Percentiles rank a stretch among this genome's conserved stretches.
Conservation (phyloP, 352 stramenopile genomes). For the Pythium grandisporangium region DNA sequence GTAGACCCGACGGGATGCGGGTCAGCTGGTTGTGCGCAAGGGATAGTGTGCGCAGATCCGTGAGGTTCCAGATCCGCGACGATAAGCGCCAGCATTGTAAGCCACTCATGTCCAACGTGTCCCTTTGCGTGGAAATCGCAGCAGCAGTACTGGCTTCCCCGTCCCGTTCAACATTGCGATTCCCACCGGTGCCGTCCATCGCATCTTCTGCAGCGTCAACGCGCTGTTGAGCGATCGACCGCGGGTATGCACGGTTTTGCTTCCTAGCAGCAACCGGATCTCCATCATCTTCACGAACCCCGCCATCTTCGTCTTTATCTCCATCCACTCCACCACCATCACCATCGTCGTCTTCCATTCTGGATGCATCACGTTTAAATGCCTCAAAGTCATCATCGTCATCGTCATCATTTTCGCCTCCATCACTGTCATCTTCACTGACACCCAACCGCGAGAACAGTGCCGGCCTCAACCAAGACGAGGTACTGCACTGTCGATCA, state of each 20-base stretch:
- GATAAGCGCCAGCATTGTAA: slow-evolving; percentile 45
- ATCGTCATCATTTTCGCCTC: slow-evolving; percentile 13
- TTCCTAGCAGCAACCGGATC: slow-evolving; percentile 11
- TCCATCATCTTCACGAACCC: slow-evolving; percentile 10
- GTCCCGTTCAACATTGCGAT: no score
- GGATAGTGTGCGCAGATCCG: slow-evolving; percentile 24
- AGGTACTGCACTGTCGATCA: slow-evolving; percentile 20
- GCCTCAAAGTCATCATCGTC: slow-evolving; percentile 32
- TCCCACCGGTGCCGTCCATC: no score
- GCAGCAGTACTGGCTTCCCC: no score
- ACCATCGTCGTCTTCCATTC: slow-evolving; percentile 13
- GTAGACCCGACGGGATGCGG: slow-evolving; percentile 59
- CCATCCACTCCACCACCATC: no score
- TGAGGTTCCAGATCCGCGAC: slow-evolving; percentile 66
- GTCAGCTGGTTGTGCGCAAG: slow-evolving; percentile 40
- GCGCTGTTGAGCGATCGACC: slow-evolving; percentile 44
- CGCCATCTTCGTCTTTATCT: slow-evolving; percentile 8
- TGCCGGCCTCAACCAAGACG: slow-evolving; percentile 25
- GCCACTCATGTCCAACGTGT: slow-evolving; percentile 33
- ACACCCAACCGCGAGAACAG: slow-evolving; percentile 25
- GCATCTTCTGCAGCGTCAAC: slow-evolving; percentile 44
- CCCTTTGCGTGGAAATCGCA: no score
- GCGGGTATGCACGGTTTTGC: slow-evolving; percentile 24
- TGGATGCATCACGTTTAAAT: slow-evolving; percentile 15
- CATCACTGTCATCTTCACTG: slow-evolving; percentile 9